Conservation (phyloP, 2,329 filamentous ascomycete species). For the Xylaria sp. region DNA sequence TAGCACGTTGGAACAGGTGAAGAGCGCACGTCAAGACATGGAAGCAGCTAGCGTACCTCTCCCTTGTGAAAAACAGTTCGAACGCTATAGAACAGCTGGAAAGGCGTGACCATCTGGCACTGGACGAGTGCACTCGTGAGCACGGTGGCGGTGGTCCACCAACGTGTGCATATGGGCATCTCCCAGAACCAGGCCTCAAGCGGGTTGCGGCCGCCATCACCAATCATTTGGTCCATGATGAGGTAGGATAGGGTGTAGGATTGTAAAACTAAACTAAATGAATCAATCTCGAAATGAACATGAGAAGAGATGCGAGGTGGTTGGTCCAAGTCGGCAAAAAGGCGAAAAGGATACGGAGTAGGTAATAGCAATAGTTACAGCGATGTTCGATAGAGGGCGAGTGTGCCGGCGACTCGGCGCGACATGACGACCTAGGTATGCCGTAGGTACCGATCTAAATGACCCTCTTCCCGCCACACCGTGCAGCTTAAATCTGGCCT, state of each 20-base stretch:
- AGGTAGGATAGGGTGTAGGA: not conserved
- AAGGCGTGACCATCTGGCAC: constrained; percentile 89
- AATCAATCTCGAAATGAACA: constrained; percentile 2
- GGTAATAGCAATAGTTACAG: no score
- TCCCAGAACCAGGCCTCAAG: constrained; percentile 99
- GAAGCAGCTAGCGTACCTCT: constrained; percentile 68
- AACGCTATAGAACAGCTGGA: constrained; percentile 97
- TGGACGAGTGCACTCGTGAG: constrained; percentile 88
- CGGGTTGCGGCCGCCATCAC: constrained; percentile 70
- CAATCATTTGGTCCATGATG: constrained; percentile 63
- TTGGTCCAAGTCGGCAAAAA: not conserved
- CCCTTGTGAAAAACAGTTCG: constrained; percentile 88
- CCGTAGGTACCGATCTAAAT: not conserved
- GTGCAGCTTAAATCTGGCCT: constrained; percentile 30
- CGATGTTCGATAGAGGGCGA: not conserved
- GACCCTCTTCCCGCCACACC: constrained; percentile 5
- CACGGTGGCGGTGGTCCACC: constrained; percentile 95
- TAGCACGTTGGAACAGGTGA: constrained; percentile 2
- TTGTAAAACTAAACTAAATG: not conserved
- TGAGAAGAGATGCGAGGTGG: not conserved
- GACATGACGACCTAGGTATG: no score
- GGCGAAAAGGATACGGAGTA: not conserved
- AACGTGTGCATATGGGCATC: constrained; percentile 93
- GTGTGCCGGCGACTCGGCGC: not conserved
- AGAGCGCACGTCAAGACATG: not conserved